Conservation (phyloP, 2,329 filamentous ascomycete species). For the Neofusicoccum cordaticola region DNA sequence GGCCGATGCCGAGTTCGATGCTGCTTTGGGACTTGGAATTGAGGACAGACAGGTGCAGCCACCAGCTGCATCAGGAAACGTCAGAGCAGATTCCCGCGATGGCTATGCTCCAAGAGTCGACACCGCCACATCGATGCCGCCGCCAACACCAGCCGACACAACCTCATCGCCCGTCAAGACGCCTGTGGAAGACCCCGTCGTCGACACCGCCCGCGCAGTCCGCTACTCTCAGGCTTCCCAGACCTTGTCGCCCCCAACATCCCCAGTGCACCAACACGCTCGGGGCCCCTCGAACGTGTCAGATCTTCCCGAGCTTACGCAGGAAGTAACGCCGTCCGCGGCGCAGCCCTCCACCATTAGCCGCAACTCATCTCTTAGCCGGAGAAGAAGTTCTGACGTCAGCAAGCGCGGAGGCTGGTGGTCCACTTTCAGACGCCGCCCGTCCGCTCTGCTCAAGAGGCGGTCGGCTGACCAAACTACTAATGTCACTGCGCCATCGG, state of each 20-base stretch:
- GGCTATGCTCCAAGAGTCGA: not conserved
- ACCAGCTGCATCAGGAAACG: not conserved
- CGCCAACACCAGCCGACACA: not conserved
- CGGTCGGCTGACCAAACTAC: slow-evolving; percentile 47
- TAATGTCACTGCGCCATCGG: slow-evolving; percentile 56
- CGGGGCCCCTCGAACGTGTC: slow-evolving; percentile 53
- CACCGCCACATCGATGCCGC: not conserved
- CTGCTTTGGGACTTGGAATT: slow-evolving; percentile 52
- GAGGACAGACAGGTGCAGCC: slow-evolving; percentile 45
- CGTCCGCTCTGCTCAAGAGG: slow-evolving; percentile 66
- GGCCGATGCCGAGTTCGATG: slow-evolving; percentile 19
- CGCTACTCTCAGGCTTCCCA: slow-evolving; percentile 38
- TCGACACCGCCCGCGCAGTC: slow-evolving; percentile 49
- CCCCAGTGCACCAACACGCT: slow-evolving; percentile 45
- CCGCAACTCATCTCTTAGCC: slow-evolving; percentile 14
- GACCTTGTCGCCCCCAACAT: slow-evolving; percentile 3
- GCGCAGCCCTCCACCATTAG: slow-evolving; percentile 41
- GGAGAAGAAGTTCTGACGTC: slow-evolving; percentile 35
- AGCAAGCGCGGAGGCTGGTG: slow-evolving; percentile 33
- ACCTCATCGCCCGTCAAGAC: slow-evolving; percentile 29
- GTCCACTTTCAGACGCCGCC: slow-evolving; percentile 43
- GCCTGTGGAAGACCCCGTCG: slow-evolving; percentile 45
- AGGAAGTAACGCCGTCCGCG: slow-evolving; percentile 34
- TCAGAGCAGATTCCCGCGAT: not conserved
- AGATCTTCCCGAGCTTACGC: slow-evolving; percentile 49